Conservation (phyloP, 108 stramenopile genomes). For the Epipyxis sp. region DNA sequence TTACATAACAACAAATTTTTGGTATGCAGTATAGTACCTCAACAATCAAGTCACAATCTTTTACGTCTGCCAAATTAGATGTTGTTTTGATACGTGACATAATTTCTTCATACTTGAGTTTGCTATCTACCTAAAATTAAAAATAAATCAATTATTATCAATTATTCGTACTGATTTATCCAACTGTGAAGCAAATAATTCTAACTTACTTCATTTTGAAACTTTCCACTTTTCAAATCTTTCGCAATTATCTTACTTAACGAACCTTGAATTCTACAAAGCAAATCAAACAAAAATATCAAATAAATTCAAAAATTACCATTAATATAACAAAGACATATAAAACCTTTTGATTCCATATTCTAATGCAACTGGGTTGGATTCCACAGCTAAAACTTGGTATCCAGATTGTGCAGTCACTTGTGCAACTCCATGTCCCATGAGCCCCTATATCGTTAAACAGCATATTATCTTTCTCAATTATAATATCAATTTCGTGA, state of each 20-base stretch:
- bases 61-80: constrained; percentile 68
- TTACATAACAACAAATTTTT: too few species aligned
- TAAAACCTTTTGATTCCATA: constrained; percentile 4
- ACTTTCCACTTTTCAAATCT: constrained; percentile 70
- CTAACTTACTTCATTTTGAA: constrained; percentile 60
- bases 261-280: constrained; percentile 46
- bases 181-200: too few species aligned
- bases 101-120: constrained; percentile 32
- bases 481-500: too few species aligned
- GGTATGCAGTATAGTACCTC: too few species aligned
- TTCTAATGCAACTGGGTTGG: constrained; percentile 40
- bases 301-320: too few species aligned
- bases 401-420: constrained; percentile 68
- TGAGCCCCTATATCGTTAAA: constrained; percentile 81
- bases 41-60: constrained; percentile 77
- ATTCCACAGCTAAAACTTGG: constrained; percentile 62
- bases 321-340: background rate
- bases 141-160: too few species aligned
- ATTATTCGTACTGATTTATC: too few species aligned
- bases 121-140: too few species aligned
- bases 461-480: too few species aligned
- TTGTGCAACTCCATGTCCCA: constrained; percentile 94
- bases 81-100: constrained; percentile 70
- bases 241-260: constrained; percentile 40
- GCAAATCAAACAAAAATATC: constrained; percentile 16